Percentiles rank a stretch among this genome's conserved stretches.
Evolutionary conservation across 371 early-diverging fungal genomes (phyloP).

Genomic region (Nematocida major): DNA sequence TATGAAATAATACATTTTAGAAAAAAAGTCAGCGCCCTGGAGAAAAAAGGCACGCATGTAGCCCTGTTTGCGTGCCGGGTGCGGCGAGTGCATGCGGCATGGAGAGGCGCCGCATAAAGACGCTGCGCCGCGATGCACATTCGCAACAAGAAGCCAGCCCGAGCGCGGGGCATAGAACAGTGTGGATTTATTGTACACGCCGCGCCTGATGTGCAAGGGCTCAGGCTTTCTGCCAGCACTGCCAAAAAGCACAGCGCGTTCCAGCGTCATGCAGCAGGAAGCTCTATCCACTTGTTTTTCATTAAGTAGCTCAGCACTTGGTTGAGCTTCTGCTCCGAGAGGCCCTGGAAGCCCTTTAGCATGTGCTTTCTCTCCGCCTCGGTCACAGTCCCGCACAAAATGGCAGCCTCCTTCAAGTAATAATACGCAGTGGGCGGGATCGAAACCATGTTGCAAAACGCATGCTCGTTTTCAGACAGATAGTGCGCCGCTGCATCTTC

Average conservation of each 20-base stretch:
- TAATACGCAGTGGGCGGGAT: slow-evolving; percentile 5
- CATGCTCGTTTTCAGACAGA: background rate
- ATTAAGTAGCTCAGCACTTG: slow-evolving; percentile 25
- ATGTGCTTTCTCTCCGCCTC: slow-evolving; percentile 19
- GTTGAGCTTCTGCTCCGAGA: slow-evolving; percentile 30
- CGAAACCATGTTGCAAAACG: slow-evolving; percentile 14
- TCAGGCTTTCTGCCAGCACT: no score
- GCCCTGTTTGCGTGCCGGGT: no score
- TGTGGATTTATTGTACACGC: background rate
- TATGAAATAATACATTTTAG: no score
- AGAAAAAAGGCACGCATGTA: no score
- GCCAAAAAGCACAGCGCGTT: no score
- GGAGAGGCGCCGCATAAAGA: no score
- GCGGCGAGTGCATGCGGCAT: no score
- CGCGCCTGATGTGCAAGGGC: background rate
- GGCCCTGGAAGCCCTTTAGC: slow-evolving; percentile 22
- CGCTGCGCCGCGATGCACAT: no score
- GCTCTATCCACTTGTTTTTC: slow-evolving; percentile 29
- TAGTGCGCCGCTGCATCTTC: background rate
- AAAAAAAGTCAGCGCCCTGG: no score
- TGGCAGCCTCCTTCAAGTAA: slow-evolving; percentile 22
- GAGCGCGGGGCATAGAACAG: no score
- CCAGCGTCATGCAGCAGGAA: background rate
- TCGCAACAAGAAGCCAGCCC: no score
- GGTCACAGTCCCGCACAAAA: background rate